Evolutionary conservation across 352 stramenopile species (phyloP), one percentile per base, ranked within the genome.

Genomic region (Albugo candida): DNA sequence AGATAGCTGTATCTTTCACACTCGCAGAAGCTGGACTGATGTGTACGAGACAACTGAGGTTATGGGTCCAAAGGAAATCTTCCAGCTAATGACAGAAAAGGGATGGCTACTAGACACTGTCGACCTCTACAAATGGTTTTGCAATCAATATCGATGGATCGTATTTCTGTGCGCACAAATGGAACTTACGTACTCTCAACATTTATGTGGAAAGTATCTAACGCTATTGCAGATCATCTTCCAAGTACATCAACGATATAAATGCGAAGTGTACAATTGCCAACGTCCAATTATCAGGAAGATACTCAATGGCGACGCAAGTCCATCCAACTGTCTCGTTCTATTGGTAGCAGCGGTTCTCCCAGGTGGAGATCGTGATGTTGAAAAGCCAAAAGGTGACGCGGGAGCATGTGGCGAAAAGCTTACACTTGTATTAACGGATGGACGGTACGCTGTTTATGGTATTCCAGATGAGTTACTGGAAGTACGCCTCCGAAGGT

Each of bases 401-500:
- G 8, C 38, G 20, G 20, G 38, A 19, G 38, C 8, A 8, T n/a
- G n/a, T n/a, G n/a, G n/a, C n/a, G 24, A 31, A 10, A 77, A 76
- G 21, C 41, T 82, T 45, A 60, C 65, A 8, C 49, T 79, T 14
- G 70, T 86, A 24, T 52, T 86, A 12, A 83, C 68, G 0, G 73
- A 86, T 56, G 73, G 73, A 18, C 82, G 73, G 73, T 81, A 86
- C 54, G 67, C 58, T 20, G 54, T 82, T 4, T 79, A 81, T 34
- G 68, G 58, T 18, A 54, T 82, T 12, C 68, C 70, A 36, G 70
- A 82, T 47, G 36, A 48, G 11, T 47, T 58, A 6, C 46, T 83
- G 24, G 55, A 56, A 20, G 53, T 52, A n/a, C 48, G 55, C 5
- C 45, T 83, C 17, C 80, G 70, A 67, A 71, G 68, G 52, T 45